phyloP scores from a whole-genome alignment of 2,329 filamentous ascomycete genomes.

The Monosporascus sp. region DNA sequence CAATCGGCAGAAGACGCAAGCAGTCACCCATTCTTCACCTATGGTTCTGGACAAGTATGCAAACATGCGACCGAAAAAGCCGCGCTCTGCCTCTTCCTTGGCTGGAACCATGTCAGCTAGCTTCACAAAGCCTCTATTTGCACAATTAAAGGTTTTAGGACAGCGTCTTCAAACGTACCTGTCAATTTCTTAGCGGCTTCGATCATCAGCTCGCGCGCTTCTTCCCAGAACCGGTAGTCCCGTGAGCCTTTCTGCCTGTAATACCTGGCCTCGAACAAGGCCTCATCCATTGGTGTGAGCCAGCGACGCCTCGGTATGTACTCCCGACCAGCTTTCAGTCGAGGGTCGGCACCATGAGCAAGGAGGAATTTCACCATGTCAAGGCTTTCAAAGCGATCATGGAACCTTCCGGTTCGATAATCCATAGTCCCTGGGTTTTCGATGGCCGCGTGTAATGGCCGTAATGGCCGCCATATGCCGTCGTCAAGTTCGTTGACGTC shows the following conservation, averaged over 20 bases:
- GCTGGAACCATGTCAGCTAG: not conserved
- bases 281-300: not conserved
- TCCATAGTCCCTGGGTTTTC: too few relatives aligned
- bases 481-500: too few relatives aligned
- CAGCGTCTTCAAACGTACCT: not conserved
- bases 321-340: too few relatives aligned
- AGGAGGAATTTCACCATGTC: too few relatives aligned
- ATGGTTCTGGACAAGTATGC: not conserved
- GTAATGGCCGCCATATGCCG: too few relatives aligned
- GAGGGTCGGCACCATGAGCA: too few relatives aligned
- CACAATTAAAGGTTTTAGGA: too few relatives aligned
- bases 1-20: conserved; percentile 1
- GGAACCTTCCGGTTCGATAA: too few relatives aligned
- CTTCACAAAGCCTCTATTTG: too few relatives aligned
- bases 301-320: too few relatives aligned
- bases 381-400: too few relatives aligned
- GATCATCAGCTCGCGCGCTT: conserved; percentile 3
- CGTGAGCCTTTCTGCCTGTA: not conserved
- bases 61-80: not conserved
- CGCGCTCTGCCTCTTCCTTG: not conserved
- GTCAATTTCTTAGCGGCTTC: conserved; percentile 1
- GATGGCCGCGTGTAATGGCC: too few relatives aligned
- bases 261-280: not conserved
- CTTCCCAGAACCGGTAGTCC: not conserved
- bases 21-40: not conserved